These are phyloP conservation scores for Neoscytalidium dimidiatum DNA, from an alignment of 2,329 filamentous ascomycete species.

Conservation along the genomic window DNA sequence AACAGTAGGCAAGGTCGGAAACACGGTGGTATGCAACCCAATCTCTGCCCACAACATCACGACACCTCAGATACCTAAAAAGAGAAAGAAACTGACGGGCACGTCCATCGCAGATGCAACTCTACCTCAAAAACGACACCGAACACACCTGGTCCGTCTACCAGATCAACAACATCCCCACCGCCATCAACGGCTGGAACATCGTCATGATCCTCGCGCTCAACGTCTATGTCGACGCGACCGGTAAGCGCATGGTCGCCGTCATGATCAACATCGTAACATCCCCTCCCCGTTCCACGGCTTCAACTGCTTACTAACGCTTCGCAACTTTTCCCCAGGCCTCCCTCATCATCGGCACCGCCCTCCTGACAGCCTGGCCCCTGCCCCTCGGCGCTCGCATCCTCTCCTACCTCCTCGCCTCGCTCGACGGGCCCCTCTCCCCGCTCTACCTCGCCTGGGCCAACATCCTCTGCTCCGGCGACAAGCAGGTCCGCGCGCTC, in stretches of 20 bases:
- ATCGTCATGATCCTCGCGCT: neutral
- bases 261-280: slow-evolving; percentile 32
- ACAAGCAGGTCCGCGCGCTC: slow-evolving; percentile 38
- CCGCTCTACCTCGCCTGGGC: slow-evolving; percentile 40
- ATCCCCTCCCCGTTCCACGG: neutral
- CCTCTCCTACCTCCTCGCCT: slow-evolving; percentile 39
- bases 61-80: neutral
- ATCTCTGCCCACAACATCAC: neutral
- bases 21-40: neutral
- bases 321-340: neutral
- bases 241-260: slow-evolving; percentile 34
- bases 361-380: neutral
- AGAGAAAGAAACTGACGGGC: no score
- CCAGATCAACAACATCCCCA: slow-evolving; percentile 15
- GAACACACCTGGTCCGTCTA: neutral
- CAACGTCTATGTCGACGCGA: slow-evolving; percentile 31
- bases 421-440: slow-evolving; percentile 38
- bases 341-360: neutral
- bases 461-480: slow-evolving; percentile 37
- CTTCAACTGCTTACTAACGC: neutral
- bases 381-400: slow-evolving; percentile 30
- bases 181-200: slow-evolving; percentile 1
- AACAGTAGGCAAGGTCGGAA: neutral
- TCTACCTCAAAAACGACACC: slow-evolving; percentile 8
- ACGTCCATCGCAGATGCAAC: neutral